Base-by-base conservation (phyloP, 164 flowering plant genomes). In the Vitis rotundifolia region DNA sequence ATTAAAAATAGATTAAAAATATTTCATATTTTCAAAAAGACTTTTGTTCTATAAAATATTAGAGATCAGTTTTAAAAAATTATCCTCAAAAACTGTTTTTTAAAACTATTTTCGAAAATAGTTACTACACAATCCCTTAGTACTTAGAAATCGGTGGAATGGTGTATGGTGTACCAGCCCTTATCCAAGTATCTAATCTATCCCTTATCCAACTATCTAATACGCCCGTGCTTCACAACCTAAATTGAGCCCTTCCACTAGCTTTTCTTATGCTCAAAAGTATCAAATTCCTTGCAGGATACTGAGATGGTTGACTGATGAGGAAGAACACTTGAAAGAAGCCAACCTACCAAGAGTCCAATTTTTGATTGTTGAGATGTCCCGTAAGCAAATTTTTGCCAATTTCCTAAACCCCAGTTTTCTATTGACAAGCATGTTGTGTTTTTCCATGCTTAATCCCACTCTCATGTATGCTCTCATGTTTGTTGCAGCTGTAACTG, bases 281-380 rank as follows among this genome's bases (percentile, higher is more conserved):
- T 37, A 3, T 50, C 13, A 15, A 8, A 18, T 65, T 15, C 59
- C 22, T 74, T 77, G 70, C 86, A 93, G 97, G 84, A 84, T 91
- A 58, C 74, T 91, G 78, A 81, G 94, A 74, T 92, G 92, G 92
- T 68, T 92, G 75, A 58, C 61, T 22, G 94, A 89, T 55, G 93
- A 89, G 67, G 97, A 90, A 72, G 96, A 91, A 29, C 28, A 69
- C 15, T 8, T 67, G 29, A 84, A 83, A 66, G 74, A 58, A 53
- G 66, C 63, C 12, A 65, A 73, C 19, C 64, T 62, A 63, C 77
- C 84, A 16, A 73, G 63, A 67, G 83, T 91, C 59, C 82, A 88
- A 63, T 84, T 72, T 75, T 74, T 93, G 77, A 84, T 93, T 0
- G 83, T 93, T 26, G 97, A 93, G 68, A 84, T 93, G 93, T 91